Base-by-base conservation (phyloP, 441 rosid genomes). In the Aleurites moluccanus region DNA sequence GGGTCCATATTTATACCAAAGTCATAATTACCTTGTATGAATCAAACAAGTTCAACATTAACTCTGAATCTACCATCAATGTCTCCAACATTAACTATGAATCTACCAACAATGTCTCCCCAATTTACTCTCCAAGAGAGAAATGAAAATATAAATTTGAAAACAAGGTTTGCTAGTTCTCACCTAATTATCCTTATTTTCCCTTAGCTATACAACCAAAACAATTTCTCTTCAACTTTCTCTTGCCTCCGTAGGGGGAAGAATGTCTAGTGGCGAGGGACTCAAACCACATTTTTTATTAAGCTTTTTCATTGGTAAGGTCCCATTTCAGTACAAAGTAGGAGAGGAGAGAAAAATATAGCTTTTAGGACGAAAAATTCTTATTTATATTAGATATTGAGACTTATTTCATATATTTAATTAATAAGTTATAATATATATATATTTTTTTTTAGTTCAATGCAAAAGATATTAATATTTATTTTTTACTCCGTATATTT, bases 211-310 rank as follows among this genome's bases (percentile, higher is more conserved):
- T 49, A 33, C 16, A 69, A 57, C 44, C 9, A n/a, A n/a, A n/a
- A 47, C 21, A 56, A 33, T 25, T 70, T 60, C 21, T 38, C n/a
- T 42, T 16, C 21, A 7, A 14, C 18, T 33, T 38, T 1, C 21
- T 65, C 38, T 42, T 64, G 70, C 77, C 70, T 55, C 64, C 64
- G 18, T 53, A 40, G 35, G 53, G 70, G 70, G 77, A 73, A 73
- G 77, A 70, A 65, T 64, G 63, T 65, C 77, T 44, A 16, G 64
- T 18, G 23, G 42, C 13, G 16, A 49, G 67, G 8, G 18, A 62
- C 75, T 72, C 23, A n/a, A 64, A 15, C 53, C 70, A 64, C 70
- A 9, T 38, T 73, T 4, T 15, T 18, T 20, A 1, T 44, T 1
- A 10, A 49, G 18, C 35, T 21, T 45, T 60, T 38, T 63, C 45